phyloP scores from a whole-genome alignment of 768 basidiomycete species.

The Glaciozyma martinii region DNA sequence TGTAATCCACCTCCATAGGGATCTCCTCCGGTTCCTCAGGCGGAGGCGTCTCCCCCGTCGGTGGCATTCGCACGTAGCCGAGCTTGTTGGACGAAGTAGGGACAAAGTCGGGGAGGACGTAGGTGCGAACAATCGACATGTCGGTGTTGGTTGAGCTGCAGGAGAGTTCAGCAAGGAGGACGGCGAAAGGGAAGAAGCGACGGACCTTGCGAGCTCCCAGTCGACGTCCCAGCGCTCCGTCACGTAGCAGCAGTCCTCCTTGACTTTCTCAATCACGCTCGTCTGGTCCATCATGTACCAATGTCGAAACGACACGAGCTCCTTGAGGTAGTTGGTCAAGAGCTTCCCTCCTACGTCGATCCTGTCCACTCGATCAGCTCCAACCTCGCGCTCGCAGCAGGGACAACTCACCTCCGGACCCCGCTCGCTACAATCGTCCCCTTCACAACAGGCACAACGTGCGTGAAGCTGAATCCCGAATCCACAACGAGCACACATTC shows the following conservation, averaged over 20 bases:
- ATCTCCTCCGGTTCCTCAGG: neutral
- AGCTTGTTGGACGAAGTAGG: constrained; percentile 42
- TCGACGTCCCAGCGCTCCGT: constrained; percentile 60
- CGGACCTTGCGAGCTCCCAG: constrained; percentile 69
- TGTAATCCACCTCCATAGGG: neutral
- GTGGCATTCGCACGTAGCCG: constrained; percentile 44
- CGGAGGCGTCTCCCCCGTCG: constrained; percentile 33
- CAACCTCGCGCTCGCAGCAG: neutral
- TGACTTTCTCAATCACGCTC: constrained; percentile 82
- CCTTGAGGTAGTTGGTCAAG: constrained; percentile 88
- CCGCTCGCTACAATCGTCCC: constrained; percentile 68
- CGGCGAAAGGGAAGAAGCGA: neutral
- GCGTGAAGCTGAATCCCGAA: constrained; percentile 88
- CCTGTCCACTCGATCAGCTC: constrained; percentile 42
- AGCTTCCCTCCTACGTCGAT: constrained; percentile 94
- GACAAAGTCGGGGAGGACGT: constrained; percentile 79
- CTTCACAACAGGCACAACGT: constrained; percentile 72
- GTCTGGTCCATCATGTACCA: constrained; percentile 99
- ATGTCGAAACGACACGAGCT: constrained; percentile 85
- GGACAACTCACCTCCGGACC: constrained; percentile 59
- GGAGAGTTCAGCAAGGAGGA: neutral
- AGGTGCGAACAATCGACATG: constrained; percentile 64
- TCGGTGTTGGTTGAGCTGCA: neutral
- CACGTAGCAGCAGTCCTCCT: constrained; percentile 83
- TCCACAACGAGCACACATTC: constrained; percentile 79